Percentiles rank a stretch among this genome's conserved stretches.
Conservation (phyloP, 306 rosid species). For the Acacia crassicarpa region DNA sequence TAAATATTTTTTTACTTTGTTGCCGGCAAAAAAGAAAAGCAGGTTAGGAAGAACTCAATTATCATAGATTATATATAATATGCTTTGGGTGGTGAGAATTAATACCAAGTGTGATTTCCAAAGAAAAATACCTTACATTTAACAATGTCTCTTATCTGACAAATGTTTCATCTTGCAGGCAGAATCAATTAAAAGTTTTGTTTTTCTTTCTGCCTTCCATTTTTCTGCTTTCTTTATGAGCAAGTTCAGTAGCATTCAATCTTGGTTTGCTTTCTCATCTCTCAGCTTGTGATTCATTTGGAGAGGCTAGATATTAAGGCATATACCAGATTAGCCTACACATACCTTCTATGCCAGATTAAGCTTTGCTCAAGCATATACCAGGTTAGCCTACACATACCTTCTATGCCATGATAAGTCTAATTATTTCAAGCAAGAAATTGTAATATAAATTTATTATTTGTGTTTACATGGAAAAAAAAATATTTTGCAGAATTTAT, state of each 20-base stretch:
- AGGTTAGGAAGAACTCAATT: slow-evolving; percentile 1
- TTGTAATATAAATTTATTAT: no score
- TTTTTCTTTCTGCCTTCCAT: neutral
- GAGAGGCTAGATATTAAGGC: no score
- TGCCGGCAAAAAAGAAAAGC: slow-evolving; percentile 28
- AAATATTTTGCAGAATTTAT: no score
- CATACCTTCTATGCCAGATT: no score
- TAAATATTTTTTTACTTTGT: slow-evolving; percentile 21
- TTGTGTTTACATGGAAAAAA: no score
- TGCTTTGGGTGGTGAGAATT: slow-evolving; percentile 18
- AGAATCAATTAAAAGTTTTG: slow-evolving; percentile 1
- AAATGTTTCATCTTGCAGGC: neutral
- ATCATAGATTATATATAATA: neutral
- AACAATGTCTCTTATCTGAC: slow-evolving; percentile 5
- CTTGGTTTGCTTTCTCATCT: no score
- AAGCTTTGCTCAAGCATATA: no score
- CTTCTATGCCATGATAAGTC: no score
- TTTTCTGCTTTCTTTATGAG: neutral
- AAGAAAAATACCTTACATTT: slow-evolving; percentile 25
- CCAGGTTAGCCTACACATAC: no score
- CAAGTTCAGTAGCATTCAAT: neutral
- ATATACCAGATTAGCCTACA: no score
- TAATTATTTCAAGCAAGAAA: no score
- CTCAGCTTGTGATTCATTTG: no score
- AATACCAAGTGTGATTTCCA: slow-evolving; percentile 11